Percentiles rank a stretch among this genome's conserved stretches.
phyloP scores from a whole-genome alignment of 2,329 filamentous ascomycete genomes.

The Alternaria novae-zelandiae region DNA sequence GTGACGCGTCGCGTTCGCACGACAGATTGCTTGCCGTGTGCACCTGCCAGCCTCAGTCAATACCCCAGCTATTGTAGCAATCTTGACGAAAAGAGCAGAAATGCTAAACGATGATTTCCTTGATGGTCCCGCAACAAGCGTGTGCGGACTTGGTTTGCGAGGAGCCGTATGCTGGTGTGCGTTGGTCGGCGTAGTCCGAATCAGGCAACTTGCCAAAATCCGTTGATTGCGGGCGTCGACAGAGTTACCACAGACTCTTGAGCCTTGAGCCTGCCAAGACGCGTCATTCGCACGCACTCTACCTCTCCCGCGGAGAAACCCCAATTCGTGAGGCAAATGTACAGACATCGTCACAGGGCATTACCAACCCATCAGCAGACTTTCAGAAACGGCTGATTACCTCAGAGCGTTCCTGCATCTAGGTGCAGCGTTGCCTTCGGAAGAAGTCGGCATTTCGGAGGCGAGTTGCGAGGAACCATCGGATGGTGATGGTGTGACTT shows the following conservation, averaged over 20 bases:
- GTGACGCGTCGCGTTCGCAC: background rate
- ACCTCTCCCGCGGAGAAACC: background rate
- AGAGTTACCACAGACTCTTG: background rate
- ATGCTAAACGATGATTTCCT: background rate
- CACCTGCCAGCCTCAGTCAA: background rate
- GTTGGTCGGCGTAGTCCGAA: background rate
- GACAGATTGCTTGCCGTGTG: background rate
- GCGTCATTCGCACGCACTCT: background rate
- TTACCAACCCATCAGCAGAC: background rate
- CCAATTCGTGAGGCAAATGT: background rate
- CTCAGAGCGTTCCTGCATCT: background rate
- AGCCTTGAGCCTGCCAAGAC: background rate
- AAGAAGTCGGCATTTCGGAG: background rate
- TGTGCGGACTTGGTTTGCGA: background rate
- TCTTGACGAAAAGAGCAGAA: background rate
- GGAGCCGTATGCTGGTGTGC: rapidly evolving
- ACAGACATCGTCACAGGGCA: background rate
- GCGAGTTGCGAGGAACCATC: background rate
- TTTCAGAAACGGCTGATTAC: background rate
- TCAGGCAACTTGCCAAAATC: background rate
- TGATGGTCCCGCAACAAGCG: background rate
- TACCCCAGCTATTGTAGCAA: background rate
- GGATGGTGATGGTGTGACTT: background rate
- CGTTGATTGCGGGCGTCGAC: background rate
- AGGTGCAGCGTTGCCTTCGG: background rate